phyloP scores from a whole-genome alignment of 164 flowering plant genomes.

The Stephania japonica region DNA sequence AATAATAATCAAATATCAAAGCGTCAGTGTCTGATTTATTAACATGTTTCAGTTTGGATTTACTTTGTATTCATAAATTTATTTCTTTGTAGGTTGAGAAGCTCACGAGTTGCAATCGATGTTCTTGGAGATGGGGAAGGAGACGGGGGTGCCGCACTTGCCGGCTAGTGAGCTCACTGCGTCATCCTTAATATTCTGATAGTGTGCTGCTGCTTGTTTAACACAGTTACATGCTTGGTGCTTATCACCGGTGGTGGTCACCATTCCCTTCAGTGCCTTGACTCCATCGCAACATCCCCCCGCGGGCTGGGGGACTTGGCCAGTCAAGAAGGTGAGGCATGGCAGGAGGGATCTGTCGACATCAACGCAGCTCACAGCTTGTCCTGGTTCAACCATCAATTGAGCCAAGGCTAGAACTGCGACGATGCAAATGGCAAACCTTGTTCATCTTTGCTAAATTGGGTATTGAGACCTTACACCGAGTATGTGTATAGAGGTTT shows the following conservation, averaged over 20 bases:
- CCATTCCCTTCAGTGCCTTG: constrained; percentile 4
- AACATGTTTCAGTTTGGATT: too few species aligned
- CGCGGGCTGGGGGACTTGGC: neutral
- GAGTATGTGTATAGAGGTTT: too few species aligned
- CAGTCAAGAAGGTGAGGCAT: constrained; percentile 16
- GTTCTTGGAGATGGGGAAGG: constrained; percentile 7
- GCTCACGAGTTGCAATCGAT: constrained; percentile 4
- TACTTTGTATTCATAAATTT: too few species aligned
- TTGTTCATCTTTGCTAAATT: neutral
- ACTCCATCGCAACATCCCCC: constrained; percentile 12
- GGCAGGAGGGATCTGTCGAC: constrained; percentile 1
- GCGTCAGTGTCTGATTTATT: too few species aligned
- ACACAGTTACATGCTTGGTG: constrained; percentile 12
- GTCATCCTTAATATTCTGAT: constrained; percentile 6
- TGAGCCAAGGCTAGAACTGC: constrained; percentile 13
- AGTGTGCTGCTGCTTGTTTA: neutral
- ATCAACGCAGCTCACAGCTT: constrained; percentile 12
- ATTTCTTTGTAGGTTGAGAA: neutral
- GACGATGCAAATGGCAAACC: constrained; percentile 1
- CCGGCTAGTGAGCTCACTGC: constrained; percentile 12
- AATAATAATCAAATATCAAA: neutral
- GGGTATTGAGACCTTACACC: too few species aligned
- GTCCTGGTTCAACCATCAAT: constrained; percentile 13
- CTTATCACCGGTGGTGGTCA: neutral
- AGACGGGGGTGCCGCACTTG: constrained; percentile 7